phyloP scores from a whole-genome alignment of 345 rosid genomes.

The Clausena lansium region DNA sequence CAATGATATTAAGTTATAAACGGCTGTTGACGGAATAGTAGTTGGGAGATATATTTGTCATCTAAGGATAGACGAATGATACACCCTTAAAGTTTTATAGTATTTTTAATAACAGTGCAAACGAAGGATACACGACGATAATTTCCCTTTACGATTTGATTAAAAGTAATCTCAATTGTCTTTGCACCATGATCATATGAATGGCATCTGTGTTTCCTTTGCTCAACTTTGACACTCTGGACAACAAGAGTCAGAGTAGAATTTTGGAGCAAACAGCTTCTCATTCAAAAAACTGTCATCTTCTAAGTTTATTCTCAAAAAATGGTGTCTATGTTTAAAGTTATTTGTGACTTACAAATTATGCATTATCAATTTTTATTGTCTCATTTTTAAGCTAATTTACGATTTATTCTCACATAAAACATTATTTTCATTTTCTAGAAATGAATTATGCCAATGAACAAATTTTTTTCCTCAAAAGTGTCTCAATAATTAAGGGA shows the following conservation, averaged over 20 bases:
- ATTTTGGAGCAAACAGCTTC: neutral
- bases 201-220: neutral
- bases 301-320: neutral
- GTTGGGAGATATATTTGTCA: too few species aligned
- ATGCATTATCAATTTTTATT: neutral
- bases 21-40: too few species aligned
- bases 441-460: neutral
- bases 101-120: too few species aligned
- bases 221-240: neutral
- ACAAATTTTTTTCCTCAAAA: neutral
- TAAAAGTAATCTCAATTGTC: neutral
- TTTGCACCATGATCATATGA: neutral
- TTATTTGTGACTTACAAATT: neutral
- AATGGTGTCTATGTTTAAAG: neutral
- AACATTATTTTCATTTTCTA: neutral
- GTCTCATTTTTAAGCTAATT: too few species aligned
- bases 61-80: too few species aligned
- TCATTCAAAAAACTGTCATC: neutral
- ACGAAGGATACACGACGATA: too few species aligned
- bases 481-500: neutral
- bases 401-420: too few species aligned
- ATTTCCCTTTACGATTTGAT: too few species aligned
- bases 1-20: too few species aligned
- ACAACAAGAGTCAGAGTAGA: neutral
- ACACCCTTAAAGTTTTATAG: too few species aligned